Percentiles rank a stretch among this genome's conserved stretches.
These are phyloP conservation scores for Protomyces arabidopsidicola DNA, from an alignment of 1,139 yeast species.

Conservation along the genomic window DNA sequence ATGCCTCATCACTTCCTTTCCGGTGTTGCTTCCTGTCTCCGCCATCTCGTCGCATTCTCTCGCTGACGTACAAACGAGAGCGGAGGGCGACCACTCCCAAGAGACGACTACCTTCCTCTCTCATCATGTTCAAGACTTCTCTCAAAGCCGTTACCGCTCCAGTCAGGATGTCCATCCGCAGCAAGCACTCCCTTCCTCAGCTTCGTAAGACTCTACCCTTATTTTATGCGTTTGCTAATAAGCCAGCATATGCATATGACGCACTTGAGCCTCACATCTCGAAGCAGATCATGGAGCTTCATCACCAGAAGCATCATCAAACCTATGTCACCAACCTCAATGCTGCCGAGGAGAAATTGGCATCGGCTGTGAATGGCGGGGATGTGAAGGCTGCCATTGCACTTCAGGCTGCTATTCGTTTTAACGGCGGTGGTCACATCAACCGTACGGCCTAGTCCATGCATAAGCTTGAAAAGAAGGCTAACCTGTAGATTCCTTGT, in stretches of 20 bases:
- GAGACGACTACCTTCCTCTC: not conserved
- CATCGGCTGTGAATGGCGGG: conserved; percentile 62
- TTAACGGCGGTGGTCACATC: conserved; percentile 92
- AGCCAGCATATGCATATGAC: conserved; percentile 25
- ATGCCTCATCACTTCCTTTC: too few species aligned
- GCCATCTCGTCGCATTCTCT: too few species aligned
- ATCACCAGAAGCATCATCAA: conserved; percentile 91
- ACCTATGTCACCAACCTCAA: conserved; percentile 89
- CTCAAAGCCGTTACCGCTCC: not conserved
- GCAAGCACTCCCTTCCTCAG: not conserved
- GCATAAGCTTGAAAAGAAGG: not conserved
- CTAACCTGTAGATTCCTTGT: conserved; percentile 44
- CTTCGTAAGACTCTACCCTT: not conserved
- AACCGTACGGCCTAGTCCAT: conserved; percentile 52
- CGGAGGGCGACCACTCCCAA: too few species aligned
- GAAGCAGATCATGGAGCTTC: conserved; percentile 70
- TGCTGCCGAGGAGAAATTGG: conserved; percentile 70
- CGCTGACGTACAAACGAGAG: too few species aligned
- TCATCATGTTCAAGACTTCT: not conserved
- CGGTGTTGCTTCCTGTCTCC: too few species aligned
- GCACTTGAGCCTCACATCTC: conserved; percentile 89
- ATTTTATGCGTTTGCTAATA: not conserved
- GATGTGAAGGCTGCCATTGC: conserved; percentile 63
- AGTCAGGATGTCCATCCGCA: not conserved
- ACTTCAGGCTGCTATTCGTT: conserved; percentile 74